Base-by-base conservation (phyloP, 768 basidiomycete genomes). In the Collybia sp. region DNA sequence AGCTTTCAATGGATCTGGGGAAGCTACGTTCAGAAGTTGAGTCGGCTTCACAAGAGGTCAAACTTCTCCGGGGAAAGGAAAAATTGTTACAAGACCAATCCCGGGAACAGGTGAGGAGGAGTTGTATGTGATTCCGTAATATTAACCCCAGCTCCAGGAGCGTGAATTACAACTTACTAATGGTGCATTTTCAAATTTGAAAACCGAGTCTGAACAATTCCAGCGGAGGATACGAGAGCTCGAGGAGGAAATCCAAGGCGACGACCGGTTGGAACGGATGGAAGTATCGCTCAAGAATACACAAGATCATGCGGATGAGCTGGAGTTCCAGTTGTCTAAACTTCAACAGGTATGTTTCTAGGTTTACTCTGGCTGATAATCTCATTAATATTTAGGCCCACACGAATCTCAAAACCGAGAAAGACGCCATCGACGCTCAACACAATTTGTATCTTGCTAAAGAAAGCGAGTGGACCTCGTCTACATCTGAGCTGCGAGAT, bases 261-360 rank as follows among this genome's bases (percentile, higher is more conserved):
- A 93, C 58, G 88, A 92, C 62, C 82, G 86, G 35, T 81, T 82
- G 12, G 89, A 90, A 51, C 74, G 75, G 36, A 65, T 91, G 18
- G 88, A 91, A 58, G 66, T 67, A 38, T 84, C 84, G 6, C 66
- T 93, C 40, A 83, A 83, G 58, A 82, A 89, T 55, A 83, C 83
- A 18, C 87, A 89, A 55, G 81, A 92, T 55, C 83, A 84, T 45
- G 85, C 85, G 4, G 88, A 88, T 48, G 88, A 90, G 57, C 74
- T 92, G 8, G 89, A 91, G 55, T 86, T 89, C 55, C 87, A 87
- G 57, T 68, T 93, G 15, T 81, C 83, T 11, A 88, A 85, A 58
- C 66, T 85, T 34, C 87, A 82, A 56, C 89, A 91, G 79, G 89
- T 82, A 51, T 41, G 50, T 36, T 39, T 44, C 25, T 13, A 18